phyloP scores from a whole-genome alignment of 495 filamentous ascomycete genomes.

The Friedmanniomyces endolithicus region DNA sequence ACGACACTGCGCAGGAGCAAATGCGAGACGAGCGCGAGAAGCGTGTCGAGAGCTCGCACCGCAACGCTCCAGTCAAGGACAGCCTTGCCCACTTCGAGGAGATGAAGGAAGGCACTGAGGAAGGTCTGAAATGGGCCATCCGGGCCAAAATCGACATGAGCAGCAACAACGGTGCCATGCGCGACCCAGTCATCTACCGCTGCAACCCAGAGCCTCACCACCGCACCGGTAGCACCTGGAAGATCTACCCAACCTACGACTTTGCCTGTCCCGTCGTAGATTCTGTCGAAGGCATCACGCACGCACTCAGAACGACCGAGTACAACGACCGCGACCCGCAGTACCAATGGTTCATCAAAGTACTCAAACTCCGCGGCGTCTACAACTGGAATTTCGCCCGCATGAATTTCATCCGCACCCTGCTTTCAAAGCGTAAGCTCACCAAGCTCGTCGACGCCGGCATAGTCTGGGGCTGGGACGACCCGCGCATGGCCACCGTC shows the following conservation, averaged over 20 bases:
- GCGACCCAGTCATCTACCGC: constrained; percentile 91
- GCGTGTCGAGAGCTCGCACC: constrained; percentile 59
- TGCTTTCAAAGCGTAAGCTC: constrained; percentile 89
- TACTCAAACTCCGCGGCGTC: constrained; percentile 72
- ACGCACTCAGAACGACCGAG: constrained; percentile 89
- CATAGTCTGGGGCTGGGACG: constrained; percentile 84
- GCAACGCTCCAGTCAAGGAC: constrained; percentile 67
- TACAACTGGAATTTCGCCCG: constrained; percentile 97
- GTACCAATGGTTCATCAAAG: constrained; percentile 90
- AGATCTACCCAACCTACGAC: constrained; percentile 94
- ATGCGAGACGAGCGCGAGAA: constrained; percentile 70
- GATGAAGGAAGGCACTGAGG: constrained; percentile 70
- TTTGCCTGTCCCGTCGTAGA: constrained; percentile 89
- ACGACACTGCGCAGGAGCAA: constrained; percentile 78
- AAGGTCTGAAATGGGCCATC: constrained; percentile 71
- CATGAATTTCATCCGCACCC: constrained; percentile 86
- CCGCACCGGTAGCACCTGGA: constrained; percentile 80
- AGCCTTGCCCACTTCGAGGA: constrained; percentile 69
- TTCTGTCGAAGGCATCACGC: constrained; percentile 80
- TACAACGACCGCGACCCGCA: constrained; percentile 95
- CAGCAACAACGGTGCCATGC: constrained; percentile 72
- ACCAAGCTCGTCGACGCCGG: constrained; percentile 83
- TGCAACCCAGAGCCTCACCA: constrained; percentile 74
- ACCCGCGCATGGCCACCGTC: constrained; percentile 89
- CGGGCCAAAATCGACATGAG: constrained; percentile 79